A percentile compares a stretch with the other conserved stretches of the same genome.
Evolutionary conservation across 352 stramenopile species (phyloP).

Genomic region (Phytophthora cryptogea): DNA sequence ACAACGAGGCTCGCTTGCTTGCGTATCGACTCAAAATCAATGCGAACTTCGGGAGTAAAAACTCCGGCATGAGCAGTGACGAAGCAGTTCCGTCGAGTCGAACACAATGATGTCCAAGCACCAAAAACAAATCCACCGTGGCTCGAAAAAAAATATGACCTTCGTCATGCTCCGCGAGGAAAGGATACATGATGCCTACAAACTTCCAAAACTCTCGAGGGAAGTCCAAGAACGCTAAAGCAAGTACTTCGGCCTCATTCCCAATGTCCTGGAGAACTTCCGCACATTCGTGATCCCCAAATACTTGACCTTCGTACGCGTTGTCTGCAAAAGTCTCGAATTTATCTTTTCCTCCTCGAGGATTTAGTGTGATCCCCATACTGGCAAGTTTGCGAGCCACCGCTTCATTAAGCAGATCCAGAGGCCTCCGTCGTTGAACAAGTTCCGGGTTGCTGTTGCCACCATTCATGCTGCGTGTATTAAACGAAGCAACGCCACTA

Average conservation of each 20-base stretch:
- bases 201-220: constrained; percentile 87
- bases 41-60: constrained; percentile 52
- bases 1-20: constrained; percentile 54
- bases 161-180: constrained; percentile 58
- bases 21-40: constrained; percentile 25
- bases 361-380: constrained; percentile 35
- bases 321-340: constrained; percentile 75
- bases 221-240: constrained; percentile 67
- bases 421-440: constrained; percentile 53
- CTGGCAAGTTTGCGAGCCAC: constrained; percentile 44
- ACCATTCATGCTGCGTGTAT: constrained; percentile 31
- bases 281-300: constrained; percentile 43
- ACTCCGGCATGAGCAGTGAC: constrained; percentile 60
- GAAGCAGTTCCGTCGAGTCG: constrained; percentile 48
- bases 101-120: constrained; percentile 50
- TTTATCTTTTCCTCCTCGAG: constrained; percentile 56
- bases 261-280: constrained; percentile 46
- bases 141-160: constrained; percentile 47
- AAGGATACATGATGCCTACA: constrained; percentile 49
- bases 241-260: constrained; percentile 60
- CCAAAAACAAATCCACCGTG: constrained; percentile 36
- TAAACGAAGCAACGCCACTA: constrained; percentile 34
- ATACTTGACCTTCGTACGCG: constrained; percentile 41
- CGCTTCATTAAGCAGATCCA: constrained; percentile 69
- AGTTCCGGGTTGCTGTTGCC: constrained; percentile 41